Evolutionary conservation across 176 grass and related monocot species (phyloP), one percentile per base, ranked within the genome.

Genomic region (Raddia distichophylla): DNA sequence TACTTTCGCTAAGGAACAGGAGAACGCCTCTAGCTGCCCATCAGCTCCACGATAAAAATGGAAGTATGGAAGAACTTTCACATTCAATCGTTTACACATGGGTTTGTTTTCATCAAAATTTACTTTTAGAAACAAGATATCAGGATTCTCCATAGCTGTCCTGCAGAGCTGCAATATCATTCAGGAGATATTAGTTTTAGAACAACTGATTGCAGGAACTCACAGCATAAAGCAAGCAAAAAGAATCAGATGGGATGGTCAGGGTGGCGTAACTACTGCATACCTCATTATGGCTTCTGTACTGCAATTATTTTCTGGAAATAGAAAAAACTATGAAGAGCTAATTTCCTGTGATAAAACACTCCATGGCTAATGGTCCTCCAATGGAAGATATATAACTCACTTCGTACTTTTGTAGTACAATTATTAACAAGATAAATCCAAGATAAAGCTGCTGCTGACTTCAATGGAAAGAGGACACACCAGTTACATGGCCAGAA

Each of bases 71-170:
- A 99, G 96, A 37, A 95, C 92, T 80, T 90, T 99, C 17, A 99
- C 96, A 82, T 99, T 99, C 73, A 99, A 71, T 71, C 96, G 88
- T 91, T 95, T 99, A 73, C 96, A 99, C 96, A 99, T 99, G 34
- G 93, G 96, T 85, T 99, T 99, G 81, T 99, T 99, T 93, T 99
- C 93, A 62, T 99, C 96, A 74, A 99, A 99, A 75, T 99, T 99
- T 60, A 99, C 89, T 79, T 99, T 99, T 40, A 99, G 19, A 72
- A 99, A 83, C 86, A 93, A 82, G 14, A 93, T 85, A 61, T 93
- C 85, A 63, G 90, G 88, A 66, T 95, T 82, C 50, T 95, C 96
- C 82, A 84, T 46, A 65, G 90, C 89, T 76, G 87, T 87, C 73
- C 80, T 89, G 81, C 96, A 99, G 17, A 99, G 84, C 96, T 99